Percentiles rank a stretch among this genome's conserved stretches.
These are phyloP conservation scores for Dispira parvispora DNA, from an alignment of 192 early-diverging fungal genomes.

Conservation along the genomic window DNA sequence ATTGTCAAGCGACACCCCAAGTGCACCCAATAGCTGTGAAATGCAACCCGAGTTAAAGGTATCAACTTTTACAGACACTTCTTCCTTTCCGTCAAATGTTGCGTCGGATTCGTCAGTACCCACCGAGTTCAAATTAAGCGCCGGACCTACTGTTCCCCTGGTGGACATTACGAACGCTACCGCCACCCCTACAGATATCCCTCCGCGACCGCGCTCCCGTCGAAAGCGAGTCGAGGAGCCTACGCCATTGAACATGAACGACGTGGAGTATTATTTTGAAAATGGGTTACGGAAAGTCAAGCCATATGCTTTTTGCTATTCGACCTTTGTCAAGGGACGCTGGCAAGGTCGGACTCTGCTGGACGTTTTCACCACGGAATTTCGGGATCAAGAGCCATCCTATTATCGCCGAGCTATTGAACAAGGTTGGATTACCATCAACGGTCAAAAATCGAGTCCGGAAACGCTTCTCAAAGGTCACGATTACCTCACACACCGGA, in stretches of 20 bases:
- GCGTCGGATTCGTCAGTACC: too few species aligned
- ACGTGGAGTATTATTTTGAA: conserved; percentile 38
- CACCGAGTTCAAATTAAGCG: too few species aligned
- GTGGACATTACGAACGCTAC: too few species aligned
- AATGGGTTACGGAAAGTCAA: conserved; percentile 61
- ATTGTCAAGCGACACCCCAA: too few species aligned
- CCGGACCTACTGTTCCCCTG: too few species aligned
- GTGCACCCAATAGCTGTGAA: too few species aligned
- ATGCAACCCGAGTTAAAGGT: too few species aligned
- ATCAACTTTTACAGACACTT: too few species aligned
- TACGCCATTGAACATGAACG: conserved; percentile 11
- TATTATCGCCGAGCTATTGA: conserved; percentile 77
- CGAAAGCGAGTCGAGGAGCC: too few species aligned
- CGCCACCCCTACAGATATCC: too few species aligned
- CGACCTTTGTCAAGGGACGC: conserved; percentile 74
- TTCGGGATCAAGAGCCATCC: conserved; percentile 54
- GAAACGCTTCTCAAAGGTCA: conserved; percentile 55
- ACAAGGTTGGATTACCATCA: conserved; percentile 68
- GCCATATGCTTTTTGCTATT: conserved; percentile 71
- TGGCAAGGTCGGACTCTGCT: conserved; percentile 65
- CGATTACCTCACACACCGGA: conserved; percentile 64
- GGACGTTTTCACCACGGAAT: conserved; percentile 76
- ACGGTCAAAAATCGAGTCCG: conserved; percentile 32
- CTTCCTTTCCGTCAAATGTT: too few species aligned
- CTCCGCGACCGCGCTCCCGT: too few species aligned